Conservation (phyloP, 306 rosid species). For the peach (Prunus persica) region DNA sequence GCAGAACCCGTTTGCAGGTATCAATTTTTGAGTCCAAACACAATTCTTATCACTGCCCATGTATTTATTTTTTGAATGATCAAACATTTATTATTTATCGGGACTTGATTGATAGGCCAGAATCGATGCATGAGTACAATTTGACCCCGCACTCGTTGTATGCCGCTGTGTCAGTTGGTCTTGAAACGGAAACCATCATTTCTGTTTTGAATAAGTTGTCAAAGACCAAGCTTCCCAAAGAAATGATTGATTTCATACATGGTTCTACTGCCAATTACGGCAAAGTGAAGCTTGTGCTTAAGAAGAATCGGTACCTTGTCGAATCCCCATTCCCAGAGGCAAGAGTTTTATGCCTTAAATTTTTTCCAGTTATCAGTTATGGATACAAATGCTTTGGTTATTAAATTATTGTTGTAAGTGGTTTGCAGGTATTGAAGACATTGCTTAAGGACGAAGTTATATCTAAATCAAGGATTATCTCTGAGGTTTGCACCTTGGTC, state of each 20-base stretch:
- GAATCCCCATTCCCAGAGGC: constrained; percentile 96
- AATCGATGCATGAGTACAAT: constrained; percentile 93
- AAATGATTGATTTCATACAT: constrained; percentile 81
- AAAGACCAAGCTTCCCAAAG: constrained; percentile 93
- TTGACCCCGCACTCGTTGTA: constrained; percentile 90
- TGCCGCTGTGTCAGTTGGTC: constrained; percentile 95
- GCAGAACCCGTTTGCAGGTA: constrained; percentile 98
- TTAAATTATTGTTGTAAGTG: constrained; percentile 15
- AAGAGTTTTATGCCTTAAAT: constrained; percentile 6
- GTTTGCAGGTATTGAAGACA: constrained; percentile 78
- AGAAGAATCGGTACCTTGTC: constrained; percentile 81
- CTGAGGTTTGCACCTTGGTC: constrained; percentile 56
- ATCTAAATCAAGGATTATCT: constrained; percentile 61
- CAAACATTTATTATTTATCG: constrained; percentile 1
- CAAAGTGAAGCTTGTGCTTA: constrained; percentile 93
- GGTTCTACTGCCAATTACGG: constrained; percentile 92
- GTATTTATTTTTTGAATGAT: background rate
- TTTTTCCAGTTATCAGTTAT: constrained; percentile 5
- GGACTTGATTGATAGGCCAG: constrained; percentile 61
- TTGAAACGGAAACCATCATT: constrained; percentile 80
- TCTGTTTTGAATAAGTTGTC: constrained; percentile 79
- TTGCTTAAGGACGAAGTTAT: constrained; percentile 78
- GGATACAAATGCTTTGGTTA: constrained; percentile 6
- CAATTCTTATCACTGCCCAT: background rate
- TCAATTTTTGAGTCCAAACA: background rate